phyloP scores from a whole-genome alignment of 2,329 filamentous ascomycete genomes.

The Arthrocladium fulminans region DNA sequence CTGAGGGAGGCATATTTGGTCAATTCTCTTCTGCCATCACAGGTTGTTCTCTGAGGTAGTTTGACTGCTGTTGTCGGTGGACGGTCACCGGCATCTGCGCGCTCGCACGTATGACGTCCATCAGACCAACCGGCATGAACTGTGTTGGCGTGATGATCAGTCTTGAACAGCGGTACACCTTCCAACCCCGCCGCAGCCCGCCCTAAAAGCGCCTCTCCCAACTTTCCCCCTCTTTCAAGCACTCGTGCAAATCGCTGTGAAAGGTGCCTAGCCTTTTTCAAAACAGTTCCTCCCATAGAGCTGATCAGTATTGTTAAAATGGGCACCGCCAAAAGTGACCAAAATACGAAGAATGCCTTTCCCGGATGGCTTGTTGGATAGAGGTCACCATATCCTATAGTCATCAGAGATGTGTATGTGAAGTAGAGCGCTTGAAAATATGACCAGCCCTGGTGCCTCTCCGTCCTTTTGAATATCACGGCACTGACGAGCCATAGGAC shows the following conservation, averaged over 20 bases:
- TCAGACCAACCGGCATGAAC: too few relatives aligned
- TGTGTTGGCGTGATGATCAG: too few relatives aligned
- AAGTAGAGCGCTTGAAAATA: conserved; percentile 34
- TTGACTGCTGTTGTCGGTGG: too few relatives aligned
- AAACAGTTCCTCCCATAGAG: conserved; percentile 31
- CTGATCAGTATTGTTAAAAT: conserved; percentile 34
- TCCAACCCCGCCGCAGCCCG: too few relatives aligned
- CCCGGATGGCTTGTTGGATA: conserved; percentile 28
- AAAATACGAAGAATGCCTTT: conserved; percentile 33
- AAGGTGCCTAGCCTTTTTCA: conserved; percentile 9
- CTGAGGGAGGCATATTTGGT: too few relatives aligned
- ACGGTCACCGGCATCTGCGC: too few relatives aligned
- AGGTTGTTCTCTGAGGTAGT: not conserved
- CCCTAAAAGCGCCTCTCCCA: conserved; percentile 11
- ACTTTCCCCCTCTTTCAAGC: conserved; percentile 3
- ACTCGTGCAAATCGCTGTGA: conserved; percentile 10
- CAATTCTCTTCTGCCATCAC: conserved; percentile 9
- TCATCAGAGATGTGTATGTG: conserved; percentile 31
- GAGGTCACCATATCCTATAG: conserved; percentile 34
- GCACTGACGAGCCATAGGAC: conserved; percentile 37
- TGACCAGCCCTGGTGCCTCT: conserved; percentile 27
- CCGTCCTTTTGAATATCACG: conserved; percentile 30
- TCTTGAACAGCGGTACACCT: too few relatives aligned
- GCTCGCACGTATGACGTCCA: too few relatives aligned
- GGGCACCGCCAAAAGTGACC: conserved; percentile 33